Base-by-base conservation (phyloP, 306 rosid genomes). In the Dalbergia cochinchinensis region DNA sequence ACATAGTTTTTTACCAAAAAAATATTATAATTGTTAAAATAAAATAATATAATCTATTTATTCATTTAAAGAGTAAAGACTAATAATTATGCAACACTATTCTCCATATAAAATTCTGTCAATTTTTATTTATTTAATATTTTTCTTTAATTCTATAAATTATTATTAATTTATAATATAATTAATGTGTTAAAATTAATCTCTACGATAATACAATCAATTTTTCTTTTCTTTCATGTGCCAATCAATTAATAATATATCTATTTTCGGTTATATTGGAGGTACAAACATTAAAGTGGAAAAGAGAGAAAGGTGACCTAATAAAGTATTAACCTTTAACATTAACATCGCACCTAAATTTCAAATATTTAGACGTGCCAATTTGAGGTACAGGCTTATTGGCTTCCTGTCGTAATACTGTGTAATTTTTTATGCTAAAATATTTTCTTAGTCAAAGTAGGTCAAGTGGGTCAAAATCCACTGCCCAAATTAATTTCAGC, bases 401-500 rank as follows among this genome's bases (percentile, higher is more conserved):
- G 57, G 57, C 57, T 50, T 14, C 18, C 16, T 12, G 22, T 59
- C 22, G 15, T 16, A 58, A 19, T 11, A 19, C 0, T 22, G 64
- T 20, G 14, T 22, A 20, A 11, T 57, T 57, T 9, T 18, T 9
- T 13, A 8, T 57, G 64, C 13, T 59, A 59, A 11, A 34, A 48
- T 55, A 47, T 33, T 26, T 60, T 50, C 18, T 31, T 4, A 65
- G 80, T 83, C 79, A 77, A 71, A 77, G 42, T 16, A 59, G 41
- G 79, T 47, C 6, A 73, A 66, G 70, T 61, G 83, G 70, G 54
- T 83, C 37, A 66, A 74, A 26, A 48, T 64, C 73, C 71, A 58
- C 33, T 0, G 8, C 87, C 79, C 41, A 62, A 73, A 60, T 83
- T 26, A 37, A 2, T 4, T 67, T 79, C 18, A 68, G 73, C 83